A percentile compares a stretch with the other conserved stretches of the same genome.
Conservation (phyloP, 129 eudicot genomes). For the Chrysanthemum makinoi region DNA sequence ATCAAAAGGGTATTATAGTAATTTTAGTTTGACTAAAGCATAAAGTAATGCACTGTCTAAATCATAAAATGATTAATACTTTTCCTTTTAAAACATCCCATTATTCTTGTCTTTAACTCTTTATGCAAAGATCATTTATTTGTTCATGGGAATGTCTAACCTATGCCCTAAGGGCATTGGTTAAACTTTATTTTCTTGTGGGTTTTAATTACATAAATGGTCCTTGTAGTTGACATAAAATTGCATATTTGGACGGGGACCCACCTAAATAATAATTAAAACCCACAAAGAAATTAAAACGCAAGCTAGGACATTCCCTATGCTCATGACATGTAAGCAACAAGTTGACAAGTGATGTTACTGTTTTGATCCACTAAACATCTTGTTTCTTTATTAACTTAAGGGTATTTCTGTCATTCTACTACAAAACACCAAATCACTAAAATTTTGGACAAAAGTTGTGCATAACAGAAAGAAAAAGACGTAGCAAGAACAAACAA, state of each 20-base stretch:
- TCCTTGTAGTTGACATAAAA: no score
- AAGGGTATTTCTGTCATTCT: constrained; percentile 19
- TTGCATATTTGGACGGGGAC: no score
- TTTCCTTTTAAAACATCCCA: constrained; percentile 14
- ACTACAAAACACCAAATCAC: neutral
- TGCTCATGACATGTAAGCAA: no score
- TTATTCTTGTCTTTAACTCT: neutral
- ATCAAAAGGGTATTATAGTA: neutral
- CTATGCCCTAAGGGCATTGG: no score
- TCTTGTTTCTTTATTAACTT: neutral
- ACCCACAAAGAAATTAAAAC: no score
- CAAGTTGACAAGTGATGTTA: constrained; percentile 4
- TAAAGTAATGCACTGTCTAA: neutral
- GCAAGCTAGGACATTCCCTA: no score
- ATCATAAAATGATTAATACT: neutral
- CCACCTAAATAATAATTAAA: no score
- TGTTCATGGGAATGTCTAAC: no score
- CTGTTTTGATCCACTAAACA: neutral
- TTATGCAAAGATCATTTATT: neutral
- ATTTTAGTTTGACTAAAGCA: neutral
- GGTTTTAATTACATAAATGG: no score
- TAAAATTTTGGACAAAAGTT: neutral
- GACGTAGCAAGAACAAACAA: constrained; percentile 18
- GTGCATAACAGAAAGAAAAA: neutral
- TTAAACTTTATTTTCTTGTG: no score